phyloP scores from a whole-genome alignment of 352 stramenopile genomes.

The Halophytophthora polymorphica region DNA sequence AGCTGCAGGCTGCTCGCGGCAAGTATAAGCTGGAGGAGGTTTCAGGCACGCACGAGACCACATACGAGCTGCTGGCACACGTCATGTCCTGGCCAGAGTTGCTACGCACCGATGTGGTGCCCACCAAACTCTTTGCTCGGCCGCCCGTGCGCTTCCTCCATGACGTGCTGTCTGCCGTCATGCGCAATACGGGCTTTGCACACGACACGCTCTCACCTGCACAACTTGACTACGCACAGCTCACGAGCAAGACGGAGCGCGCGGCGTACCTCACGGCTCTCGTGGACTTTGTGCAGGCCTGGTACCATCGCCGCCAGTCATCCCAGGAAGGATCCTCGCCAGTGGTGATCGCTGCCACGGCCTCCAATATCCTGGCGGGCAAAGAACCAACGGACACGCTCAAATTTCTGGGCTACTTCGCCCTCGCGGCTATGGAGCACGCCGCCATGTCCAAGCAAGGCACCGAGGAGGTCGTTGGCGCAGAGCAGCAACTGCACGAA shows the following conservation, averaged over 20 bases:
- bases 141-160: slow-evolving; percentile 82
- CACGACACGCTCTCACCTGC: slow-evolving; percentile 17
- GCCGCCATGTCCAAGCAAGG: slow-evolving; percentile 26
- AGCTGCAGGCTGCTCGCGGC: slow-evolving; percentile 26
- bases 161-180: slow-evolving; percentile 70
- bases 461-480: neutral
- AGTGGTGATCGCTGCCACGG: slow-evolving; percentile 64
- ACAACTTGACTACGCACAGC: slow-evolving; percentile 65
- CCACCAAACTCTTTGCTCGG: slow-evolving; percentile 67
- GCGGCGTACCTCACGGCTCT: slow-evolving; percentile 74
- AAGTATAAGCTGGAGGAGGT: slow-evolving; percentile 48
- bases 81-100: slow-evolving; percentile 81
- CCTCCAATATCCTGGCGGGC: slow-evolving; percentile 73
- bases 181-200: slow-evolving; percentile 62
- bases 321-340: slow-evolving; percentile 6
- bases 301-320: slow-evolving; percentile 33
- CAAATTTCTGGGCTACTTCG: slow-evolving; percentile 70
- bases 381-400: slow-evolving; percentile 77
- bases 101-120: slow-evolving; percentile 62
- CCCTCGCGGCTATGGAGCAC: slow-evolving; percentile 54
- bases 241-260: slow-evolving; percentile 70
- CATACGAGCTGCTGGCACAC: slow-evolving; percentile 57
- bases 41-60: slow-evolving; percentile 55
- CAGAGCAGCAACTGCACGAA: slow-evolving; percentile 1
- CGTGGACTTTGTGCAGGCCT: slow-evolving; percentile 67